phyloP scores from a whole-genome alignment of 306 rosid species.

The Spatholobus suberectus region DNA sequence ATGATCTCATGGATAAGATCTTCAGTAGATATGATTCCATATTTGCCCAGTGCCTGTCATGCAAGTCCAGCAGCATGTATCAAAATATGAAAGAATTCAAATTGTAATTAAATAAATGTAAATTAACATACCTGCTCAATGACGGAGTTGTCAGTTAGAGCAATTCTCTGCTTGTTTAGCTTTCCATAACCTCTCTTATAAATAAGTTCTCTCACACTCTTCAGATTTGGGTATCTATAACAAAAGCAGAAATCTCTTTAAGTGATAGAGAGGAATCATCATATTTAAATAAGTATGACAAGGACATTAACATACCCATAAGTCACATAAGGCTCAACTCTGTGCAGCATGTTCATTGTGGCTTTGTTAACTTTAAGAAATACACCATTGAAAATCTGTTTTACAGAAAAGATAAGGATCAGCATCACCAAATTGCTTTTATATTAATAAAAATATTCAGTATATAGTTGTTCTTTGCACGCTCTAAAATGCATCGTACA shows the following conservation, averaged over 20 bases:
- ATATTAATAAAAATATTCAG: neutral
- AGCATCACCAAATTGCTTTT: neutral
- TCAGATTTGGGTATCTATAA: conserved; percentile 81
- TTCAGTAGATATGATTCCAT: conserved; percentile 71
- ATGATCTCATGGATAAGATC: conserved; percentile 90
- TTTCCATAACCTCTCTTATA: conserved; percentile 90
- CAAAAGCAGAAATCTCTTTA: neutral
- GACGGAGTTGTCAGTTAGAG: conserved; percentile 75
- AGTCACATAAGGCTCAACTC: conserved; percentile 92
- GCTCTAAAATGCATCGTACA: neutral
- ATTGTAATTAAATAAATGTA: neutral
- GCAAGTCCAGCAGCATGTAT: conserved; percentile 26
- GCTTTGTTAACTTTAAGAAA: conserved; percentile 94
- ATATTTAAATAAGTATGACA: neutral
- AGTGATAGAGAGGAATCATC: too few species aligned
- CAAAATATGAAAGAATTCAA: neutral
- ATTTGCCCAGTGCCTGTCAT: conserved; percentile 74
- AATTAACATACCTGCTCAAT: conserved; percentile 66
- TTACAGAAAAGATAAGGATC: neutral
- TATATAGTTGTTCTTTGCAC: too few species aligned
- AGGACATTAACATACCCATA: conserved; percentile 60
- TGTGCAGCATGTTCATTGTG: conserved; percentile 83
- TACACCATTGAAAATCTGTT: conserved; percentile 90
- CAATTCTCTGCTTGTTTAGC: conserved; percentile 72
- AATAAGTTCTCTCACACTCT: conserved; percentile 82